Conservation (phyloP, 371 early-diverging fungal genomes). For the Saksenaea vasiformis region DNA sequence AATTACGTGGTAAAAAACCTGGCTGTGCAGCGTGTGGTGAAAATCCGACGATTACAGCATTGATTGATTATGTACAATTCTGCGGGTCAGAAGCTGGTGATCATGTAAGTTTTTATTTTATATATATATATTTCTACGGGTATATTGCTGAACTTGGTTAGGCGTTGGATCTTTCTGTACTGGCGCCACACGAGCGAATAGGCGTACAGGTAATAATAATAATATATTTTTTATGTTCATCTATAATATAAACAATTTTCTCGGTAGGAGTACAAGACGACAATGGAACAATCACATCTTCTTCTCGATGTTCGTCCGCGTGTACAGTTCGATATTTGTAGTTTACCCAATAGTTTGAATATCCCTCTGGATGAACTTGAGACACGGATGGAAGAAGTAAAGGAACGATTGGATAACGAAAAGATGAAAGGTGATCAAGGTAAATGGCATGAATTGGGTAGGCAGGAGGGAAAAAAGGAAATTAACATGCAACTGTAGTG, state of each 20-base stretch:
- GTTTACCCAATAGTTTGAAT: constrained; percentile 65
- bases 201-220: constrained; percentile 32
- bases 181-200: constrained; percentile 32
- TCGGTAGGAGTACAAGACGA: constrained; percentile 36
- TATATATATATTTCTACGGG: no score
- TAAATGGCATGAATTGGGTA: no score
- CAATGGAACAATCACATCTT: constrained; percentile 58
- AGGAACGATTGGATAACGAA: constrained; percentile 27
- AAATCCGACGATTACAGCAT: constrained; percentile 70
- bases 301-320: constrained; percentile 88
- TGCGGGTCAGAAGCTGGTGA: constrained; percentile 84
- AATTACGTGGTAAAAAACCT: constrained; percentile 66
- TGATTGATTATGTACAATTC: constrained; percentile 89
- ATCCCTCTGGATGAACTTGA: constrained; percentile 54
- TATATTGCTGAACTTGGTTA: background rate
- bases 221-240: background rate
- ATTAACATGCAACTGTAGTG: constrained; percentile 47
- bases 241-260: background rate
- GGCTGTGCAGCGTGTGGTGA: constrained; percentile 90
- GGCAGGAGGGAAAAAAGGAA: background rate
- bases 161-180: constrained; percentile 18
- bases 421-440: constrained; percentile 27
- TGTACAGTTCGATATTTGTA: constrained; percentile 84
- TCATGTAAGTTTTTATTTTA: constrained; percentile 62
- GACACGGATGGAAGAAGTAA: constrained; percentile 40